These are phyloP conservation scores for Lactifluus pinguis DNA, from an alignment of 768 basidiomycete species.

Conservation along the genomic window DNA sequence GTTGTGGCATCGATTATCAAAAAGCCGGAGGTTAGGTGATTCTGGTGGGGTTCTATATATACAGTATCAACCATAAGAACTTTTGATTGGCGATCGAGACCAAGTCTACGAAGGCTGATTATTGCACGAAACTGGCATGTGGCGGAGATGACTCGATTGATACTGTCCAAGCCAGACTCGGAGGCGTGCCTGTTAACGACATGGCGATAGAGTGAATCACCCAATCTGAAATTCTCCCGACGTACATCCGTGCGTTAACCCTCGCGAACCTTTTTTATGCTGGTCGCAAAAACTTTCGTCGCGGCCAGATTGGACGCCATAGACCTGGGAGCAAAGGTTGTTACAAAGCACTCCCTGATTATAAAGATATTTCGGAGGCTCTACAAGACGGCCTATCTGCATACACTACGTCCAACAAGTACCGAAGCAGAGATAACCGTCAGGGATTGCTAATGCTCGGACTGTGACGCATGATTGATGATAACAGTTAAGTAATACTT, in stretches of 20 bases:
- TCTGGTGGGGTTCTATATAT: background rate
- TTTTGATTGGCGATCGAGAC: background rate
- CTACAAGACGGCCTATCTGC: background rate
- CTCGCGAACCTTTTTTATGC: too few relatives aligned
- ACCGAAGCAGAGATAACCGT: background rate
- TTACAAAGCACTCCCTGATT: background rate
- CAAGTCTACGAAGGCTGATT: background rate
- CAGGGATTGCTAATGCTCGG: background rate
- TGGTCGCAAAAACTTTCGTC: too few relatives aligned
- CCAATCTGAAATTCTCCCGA: too few relatives aligned
- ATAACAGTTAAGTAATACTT: background rate
- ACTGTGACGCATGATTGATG: background rate
- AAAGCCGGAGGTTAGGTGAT: background rate
- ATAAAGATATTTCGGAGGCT: background rate
- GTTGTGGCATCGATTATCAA: background rate
- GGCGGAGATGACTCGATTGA: background rate
- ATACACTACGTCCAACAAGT: background rate
- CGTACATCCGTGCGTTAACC: too few relatives aligned
- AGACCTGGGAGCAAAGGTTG: background rate
- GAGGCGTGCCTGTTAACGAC: background rate
- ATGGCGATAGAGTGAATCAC: too few relatives aligned
- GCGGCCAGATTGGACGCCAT: background rate
- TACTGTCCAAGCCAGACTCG: background rate
- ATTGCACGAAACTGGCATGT: background rate
- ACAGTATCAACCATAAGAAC: background rate